Base-by-base conservation (phyloP, 805 yeast species). In the Vanderwaltozyma yarrowii region DNA sequence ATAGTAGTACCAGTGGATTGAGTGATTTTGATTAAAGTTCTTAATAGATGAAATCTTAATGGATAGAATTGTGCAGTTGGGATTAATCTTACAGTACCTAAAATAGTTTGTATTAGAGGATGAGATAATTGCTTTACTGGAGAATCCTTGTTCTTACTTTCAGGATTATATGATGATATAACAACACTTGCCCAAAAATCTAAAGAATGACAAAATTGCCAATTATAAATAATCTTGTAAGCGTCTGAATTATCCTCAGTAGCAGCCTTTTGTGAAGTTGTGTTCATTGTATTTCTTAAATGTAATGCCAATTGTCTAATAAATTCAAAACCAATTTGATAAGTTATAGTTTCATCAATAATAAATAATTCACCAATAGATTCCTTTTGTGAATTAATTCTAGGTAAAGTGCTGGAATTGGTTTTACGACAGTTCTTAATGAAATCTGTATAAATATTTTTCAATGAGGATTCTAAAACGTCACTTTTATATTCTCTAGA, bases 121-220 rank as follows among this genome's bases (percentile, higher is more conserved):
- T 88, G 89, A 38, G 87, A 80, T 46, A 92, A 70, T 50, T 86
- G 87, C 54, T 81, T 74, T 52, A 92, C 64, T 17, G 87, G 81
- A 29, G 80, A 73, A 23, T 33, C 35, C 51, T 76, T 80, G 30
- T 66, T 67, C 42, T 71, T 75, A 41, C 67, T 69, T 37, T 72
- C 79, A 6, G 79, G 71, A 45, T 74, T 74, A 56, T 89, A 80
- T 34, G 78, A 80, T 43, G 69, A 66, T 5, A 89, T 67, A 41
- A 92, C 61, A 16, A 86, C 94, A 62, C 96, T 75, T 27, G 95
- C 81, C 97, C 97, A 92, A 62, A 89, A 89, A 64, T 92, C 97
- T 44, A 92, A 70, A 1, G 96, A 83, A 60, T 92, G 96, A 47
- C 87, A 77, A 58, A 74, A 92, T 64, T 88, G 97, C 98, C 98